Base-by-base conservation (phyloP, 768 basidiomycete genomes). In the Tricholoma sp. region DNA sequence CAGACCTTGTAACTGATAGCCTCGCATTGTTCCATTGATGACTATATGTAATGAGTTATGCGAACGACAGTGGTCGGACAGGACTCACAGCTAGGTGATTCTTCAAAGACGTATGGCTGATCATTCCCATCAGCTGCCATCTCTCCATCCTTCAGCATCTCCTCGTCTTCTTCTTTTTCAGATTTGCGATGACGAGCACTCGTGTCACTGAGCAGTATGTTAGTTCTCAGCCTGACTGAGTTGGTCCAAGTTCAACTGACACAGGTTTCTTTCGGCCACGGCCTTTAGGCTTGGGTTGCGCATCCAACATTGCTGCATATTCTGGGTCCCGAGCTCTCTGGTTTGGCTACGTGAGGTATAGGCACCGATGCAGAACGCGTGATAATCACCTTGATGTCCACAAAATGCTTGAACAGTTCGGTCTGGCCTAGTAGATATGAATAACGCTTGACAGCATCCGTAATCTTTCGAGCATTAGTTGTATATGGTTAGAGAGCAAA, bases 141-240 rank as follows among this genome's bases (percentile, higher is more conserved):
- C 62, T 92, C 91, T 6, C 88, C 89, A 48, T 91, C 91, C 65
- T 94, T 91, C 41, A 98, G 71, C 65, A 99, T 65, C 72, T 99
- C 96, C 60, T 96, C 94, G 54, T 98, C 97, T 69, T 98, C 97
- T 66, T 99, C 97, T 72, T 97, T 97, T 71, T 99, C 97, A 0
- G 92, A 94, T 70, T 94, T 97, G 53, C 96, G 84, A 66, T 94
- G 93, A 9, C 95, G 88, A 28, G 88, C 81, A 50, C 69, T 85
- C 50, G 85, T 82, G 59, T 91, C 92, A 53, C 89, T 93, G 61
- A 12, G 24, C 56, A 48, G 12, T 34, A 9, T 11, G 34, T 63
- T 45, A 62, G 18, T 37, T 51, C 15, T 1, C 41, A 15, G 36
- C 31, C 18, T 18, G 31, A 42, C 9, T 11, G 28, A 2, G 32